Conservation (phyloP, 2,329 filamentous ascomycete genomes). For the Didymella pomorum region DNA sequence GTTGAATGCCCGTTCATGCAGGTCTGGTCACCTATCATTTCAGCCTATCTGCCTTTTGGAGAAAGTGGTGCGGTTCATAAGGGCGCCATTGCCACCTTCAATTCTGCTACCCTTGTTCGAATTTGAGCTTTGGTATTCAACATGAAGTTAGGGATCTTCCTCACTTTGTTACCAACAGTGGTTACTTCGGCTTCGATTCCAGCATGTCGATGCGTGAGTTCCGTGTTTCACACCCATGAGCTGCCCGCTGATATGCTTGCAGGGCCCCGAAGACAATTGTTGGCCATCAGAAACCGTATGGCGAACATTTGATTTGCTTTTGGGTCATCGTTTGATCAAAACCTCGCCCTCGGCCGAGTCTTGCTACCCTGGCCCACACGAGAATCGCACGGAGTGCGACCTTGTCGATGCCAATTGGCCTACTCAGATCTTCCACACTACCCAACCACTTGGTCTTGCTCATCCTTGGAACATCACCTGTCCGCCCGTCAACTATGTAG, state of each 20-base stretch:
- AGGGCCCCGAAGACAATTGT: slow-evolving; percentile 3
- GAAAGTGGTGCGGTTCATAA: not conserved
- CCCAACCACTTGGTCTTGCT: slow-evolving; percentile 1
- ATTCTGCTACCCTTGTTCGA: not conserved
- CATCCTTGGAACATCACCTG: slow-evolving; percentile 7
- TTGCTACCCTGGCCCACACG: slow-evolving; percentile 1
- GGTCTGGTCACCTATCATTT: not conserved
- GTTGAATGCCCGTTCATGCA: not conserved
- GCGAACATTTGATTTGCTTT: not conserved
- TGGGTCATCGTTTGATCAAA: slow-evolving; percentile 1
- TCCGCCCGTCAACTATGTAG: not conserved
- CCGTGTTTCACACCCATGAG: too few species aligned
- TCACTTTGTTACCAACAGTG: not conserved
- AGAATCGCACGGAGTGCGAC: not conserved
- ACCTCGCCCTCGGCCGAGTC: not conserved
- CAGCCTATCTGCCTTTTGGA: not conserved
- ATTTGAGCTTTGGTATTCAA: too few species aligned
- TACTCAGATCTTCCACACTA: not conserved
- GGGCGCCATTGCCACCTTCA: not conserved
- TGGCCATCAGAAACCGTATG: not conserved
- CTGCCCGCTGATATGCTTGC: not conserved
- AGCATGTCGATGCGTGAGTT: slow-evolving; percentile 2
- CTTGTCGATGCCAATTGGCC: not conserved
- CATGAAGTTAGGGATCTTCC: not conserved
- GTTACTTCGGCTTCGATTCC: not conserved